phyloP scores from a whole-genome alignment of 148 eudicot genomes.

The Cornus controversa region DNA sequence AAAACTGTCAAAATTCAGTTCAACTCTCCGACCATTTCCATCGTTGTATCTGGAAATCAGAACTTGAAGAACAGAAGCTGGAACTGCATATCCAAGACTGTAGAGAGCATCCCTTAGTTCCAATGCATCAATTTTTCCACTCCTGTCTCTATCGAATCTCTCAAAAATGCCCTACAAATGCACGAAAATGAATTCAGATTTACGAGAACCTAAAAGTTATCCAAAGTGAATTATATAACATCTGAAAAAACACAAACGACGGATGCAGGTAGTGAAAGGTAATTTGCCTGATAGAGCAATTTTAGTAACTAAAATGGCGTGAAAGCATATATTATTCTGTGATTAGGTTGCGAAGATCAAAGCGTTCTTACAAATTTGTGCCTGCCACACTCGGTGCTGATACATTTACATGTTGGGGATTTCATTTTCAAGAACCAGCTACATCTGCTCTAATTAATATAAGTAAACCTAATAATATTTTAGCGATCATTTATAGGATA shows the following conservation, averaged over 20 bases:
- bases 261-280: background rate
- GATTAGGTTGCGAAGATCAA: background rate
- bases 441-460: too few relatives aligned
- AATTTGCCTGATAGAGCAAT: background rate
- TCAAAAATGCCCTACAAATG: slow-evolving; percentile 58
- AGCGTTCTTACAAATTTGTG: background rate
- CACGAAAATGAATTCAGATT: background rate
- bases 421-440: too few relatives aligned
- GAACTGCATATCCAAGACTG: slow-evolving; percentile 67
- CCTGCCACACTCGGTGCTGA: background rate
- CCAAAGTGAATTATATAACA: background rate
- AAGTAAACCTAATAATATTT: too few relatives aligned
- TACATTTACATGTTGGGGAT: too few relatives aligned
- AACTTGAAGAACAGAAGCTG: slow-evolving; percentile 71
- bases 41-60: slow-evolving; percentile 54
- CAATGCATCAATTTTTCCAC: slow-evolving; percentile 59
- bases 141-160: slow-evolving; percentile 73
- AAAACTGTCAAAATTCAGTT: slow-evolving; percentile 66
- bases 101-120: slow-evolving; percentile 70
- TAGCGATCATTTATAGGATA: too few relatives aligned
- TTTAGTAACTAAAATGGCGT: background rate
- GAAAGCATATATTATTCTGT: too few relatives aligned
- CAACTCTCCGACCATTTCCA: slow-evolving; percentile 45
- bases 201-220: background rate
- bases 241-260: too few relatives aligned